Conservation (phyloP, 2,329 filamentous ascomycete species). For the Teratosphaeria pseudoeucalypti region DNA sequence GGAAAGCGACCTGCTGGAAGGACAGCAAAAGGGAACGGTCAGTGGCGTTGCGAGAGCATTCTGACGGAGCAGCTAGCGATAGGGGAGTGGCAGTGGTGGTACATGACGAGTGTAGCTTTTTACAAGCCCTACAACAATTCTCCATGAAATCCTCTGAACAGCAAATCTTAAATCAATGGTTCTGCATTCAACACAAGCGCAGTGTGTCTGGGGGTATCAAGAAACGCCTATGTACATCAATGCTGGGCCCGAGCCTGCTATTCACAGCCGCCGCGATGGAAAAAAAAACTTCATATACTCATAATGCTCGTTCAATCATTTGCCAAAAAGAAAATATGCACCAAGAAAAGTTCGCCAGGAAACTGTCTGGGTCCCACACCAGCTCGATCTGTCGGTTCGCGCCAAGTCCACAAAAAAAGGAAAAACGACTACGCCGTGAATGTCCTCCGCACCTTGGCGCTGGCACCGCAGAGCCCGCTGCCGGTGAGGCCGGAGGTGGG, state of each 20-base stretch:
- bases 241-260: not conserved
- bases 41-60: not conserved
- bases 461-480: slow-evolving; percentile 10
- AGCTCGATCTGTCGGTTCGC: no score
- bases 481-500: slow-evolving; percentile 14
- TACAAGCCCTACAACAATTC: not conserved
- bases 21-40: not conserved
- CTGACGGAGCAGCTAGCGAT: not conserved
- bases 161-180: not conserved
- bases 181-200: not conserved
- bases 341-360: not conserved
- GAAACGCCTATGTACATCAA: not conserved
- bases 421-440: not conserved
- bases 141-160: not conserved
- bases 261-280: not conserved
- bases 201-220: not conserved
- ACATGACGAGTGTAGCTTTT: not conserved
- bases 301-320: not conserved
- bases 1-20: not conserved
- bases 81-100: not conserved
- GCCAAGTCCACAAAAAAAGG: not conserved
- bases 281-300: not conserved
- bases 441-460: slow-evolving; percentile 1
- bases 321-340: not conserved
- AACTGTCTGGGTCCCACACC: not conserved